Percentiles rank a stretch among this genome's conserved stretches.
phyloP scores from a whole-genome alignment of 106 monocot genomes.

The Platanthera zijinensis region DNA sequence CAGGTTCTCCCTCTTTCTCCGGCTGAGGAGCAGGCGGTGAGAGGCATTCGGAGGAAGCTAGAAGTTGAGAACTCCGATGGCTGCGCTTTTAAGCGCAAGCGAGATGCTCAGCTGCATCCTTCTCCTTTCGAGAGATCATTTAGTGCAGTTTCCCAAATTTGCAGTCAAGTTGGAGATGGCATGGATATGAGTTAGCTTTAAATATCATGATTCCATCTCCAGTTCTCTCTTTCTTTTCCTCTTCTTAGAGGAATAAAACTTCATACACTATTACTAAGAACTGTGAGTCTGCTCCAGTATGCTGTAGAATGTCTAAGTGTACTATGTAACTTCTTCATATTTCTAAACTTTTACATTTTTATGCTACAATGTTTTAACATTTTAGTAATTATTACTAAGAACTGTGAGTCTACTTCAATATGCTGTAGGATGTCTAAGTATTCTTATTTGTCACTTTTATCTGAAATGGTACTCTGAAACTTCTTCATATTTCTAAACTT shows the following conservation, averaged over 20 bases:
- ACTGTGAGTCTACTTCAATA: neutral
- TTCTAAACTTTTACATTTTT: neutral
- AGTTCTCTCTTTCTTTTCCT: slow-evolving; percentile 3
- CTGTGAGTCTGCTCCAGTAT: neutral
- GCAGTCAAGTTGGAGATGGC: slow-evolving; percentile 91
- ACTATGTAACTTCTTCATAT: slow-evolving; percentile 1
- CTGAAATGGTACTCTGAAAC: neutral
- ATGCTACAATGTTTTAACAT: neutral
- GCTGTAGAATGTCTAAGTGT: slow-evolving; percentile 1
- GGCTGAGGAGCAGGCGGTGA: slow-evolving; percentile 77
- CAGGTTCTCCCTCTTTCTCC: slow-evolving; percentile 84
- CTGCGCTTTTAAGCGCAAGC: slow-evolving; percentile 79
- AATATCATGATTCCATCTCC: slow-evolving; percentile 14
- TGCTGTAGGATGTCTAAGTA: slow-evolving; percentile 1
- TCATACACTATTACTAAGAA: too few relatives aligned
- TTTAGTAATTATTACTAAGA: neutral
- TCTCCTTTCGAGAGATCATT: slow-evolving; percentile 96
- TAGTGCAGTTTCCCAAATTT: slow-evolving; percentile 62
- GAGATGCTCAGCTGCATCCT: slow-evolving; percentile 64
- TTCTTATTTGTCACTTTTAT: neutral
- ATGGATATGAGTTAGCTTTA: slow-evolving; percentile 80
- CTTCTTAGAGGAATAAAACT: slow-evolving; percentile 2
- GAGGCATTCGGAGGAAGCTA: slow-evolving; percentile 83
- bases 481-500: neutral
- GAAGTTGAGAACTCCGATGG: slow-evolving; percentile 51